Percentiles rank a stretch among this genome's conserved stretches.
Conservation (phyloP, 345 rosid genomes). For the Erodium maritimum region DNA sequence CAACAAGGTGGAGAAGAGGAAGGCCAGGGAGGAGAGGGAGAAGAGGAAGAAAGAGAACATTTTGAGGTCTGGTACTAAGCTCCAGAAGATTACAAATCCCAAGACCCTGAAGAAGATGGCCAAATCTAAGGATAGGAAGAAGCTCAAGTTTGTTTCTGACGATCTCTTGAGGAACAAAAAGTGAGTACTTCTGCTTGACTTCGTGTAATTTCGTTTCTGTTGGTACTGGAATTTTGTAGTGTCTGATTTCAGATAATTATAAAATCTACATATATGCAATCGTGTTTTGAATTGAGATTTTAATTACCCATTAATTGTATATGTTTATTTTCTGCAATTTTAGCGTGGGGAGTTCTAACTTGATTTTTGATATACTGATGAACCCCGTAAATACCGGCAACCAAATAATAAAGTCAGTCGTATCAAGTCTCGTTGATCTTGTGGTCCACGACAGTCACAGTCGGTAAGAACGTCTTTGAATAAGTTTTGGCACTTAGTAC, state of each 20-base stretch:
- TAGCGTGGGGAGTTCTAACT: no score
- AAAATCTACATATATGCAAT: background rate
- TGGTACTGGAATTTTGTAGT: background rate
- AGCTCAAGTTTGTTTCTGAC: conserved; percentile 66
- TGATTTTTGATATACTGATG: no score
- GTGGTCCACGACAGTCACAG: no score
- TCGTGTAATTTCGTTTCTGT: no score
- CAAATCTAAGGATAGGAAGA: conserved; percentile 65
- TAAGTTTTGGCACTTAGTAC: no score
- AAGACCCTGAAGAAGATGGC: conserved; percentile 75
- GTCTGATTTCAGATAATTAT: background rate
- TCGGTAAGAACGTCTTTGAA: no score
- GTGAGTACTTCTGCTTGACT: background rate
- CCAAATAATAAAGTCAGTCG: no score
- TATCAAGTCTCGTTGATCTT: no score
- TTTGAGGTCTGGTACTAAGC: conserved; percentile 64
- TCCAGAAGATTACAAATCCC: conserved; percentile 71
- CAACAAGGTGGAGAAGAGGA: conserved; percentile 76
- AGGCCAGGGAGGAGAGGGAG: conserved; percentile 70
- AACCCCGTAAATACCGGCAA: no score
- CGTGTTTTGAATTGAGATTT: background rate
- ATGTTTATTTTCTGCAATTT: no score
- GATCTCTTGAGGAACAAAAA: conserved; percentile 26
- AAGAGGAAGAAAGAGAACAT: conserved; percentile 82
- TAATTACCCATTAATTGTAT: no score